Base-by-base conservation (phyloP, 2,329 filamentous ascomycete species). In the Lachnellula hyalina region DNA sequence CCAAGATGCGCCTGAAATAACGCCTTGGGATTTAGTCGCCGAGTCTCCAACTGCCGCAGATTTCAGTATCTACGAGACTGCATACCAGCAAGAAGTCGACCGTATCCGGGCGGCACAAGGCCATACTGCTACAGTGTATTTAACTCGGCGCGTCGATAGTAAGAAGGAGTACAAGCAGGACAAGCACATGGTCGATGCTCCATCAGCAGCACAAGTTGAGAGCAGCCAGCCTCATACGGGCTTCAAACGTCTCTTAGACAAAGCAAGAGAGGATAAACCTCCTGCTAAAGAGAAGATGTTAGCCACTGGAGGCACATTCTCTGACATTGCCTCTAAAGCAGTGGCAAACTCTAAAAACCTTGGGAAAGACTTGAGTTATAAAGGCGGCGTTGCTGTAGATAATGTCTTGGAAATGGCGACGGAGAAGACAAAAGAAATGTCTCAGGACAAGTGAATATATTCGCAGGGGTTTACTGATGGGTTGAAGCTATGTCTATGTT, bases 31-130 rank as follows among this genome's bases (percentile, higher is more conserved):
- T 21, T 69, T 86, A 4, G 85, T 96, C 41, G 89, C 89, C 32
- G 91, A 96, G 71, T 95, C 89, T 1, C 93, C 93, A 2, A 86
- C 86, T 0, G 87, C 86, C 1, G 88, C 89, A 5, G 90, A 95
- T 57, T 90, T 90, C 63, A 85, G 94, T 67, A 86, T 97, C 55
- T 96, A 96, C 70, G 90, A 96, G 69, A 83, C 81, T 0, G 93
- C 93, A 0, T 96, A 96, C 68, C 84, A 89, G 66, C 82, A 88
- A 57, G 90, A 96, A 72, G 82, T 94, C 28, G 81, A 87, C 55
- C 81, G 86, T 15, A 93, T 96, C 64, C 72, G 81, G 32, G 71
- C 74, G 59, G 67, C 73, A 58, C 66, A 75, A 63, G 73, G 76
- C 54, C 70, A 72, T 25, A 66, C 69, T 35, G 76, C 84, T 1